phyloP scores from a whole-genome alignment of 1,284 basidiomycete species.

The Marasmius tenuissimus region DNA sequence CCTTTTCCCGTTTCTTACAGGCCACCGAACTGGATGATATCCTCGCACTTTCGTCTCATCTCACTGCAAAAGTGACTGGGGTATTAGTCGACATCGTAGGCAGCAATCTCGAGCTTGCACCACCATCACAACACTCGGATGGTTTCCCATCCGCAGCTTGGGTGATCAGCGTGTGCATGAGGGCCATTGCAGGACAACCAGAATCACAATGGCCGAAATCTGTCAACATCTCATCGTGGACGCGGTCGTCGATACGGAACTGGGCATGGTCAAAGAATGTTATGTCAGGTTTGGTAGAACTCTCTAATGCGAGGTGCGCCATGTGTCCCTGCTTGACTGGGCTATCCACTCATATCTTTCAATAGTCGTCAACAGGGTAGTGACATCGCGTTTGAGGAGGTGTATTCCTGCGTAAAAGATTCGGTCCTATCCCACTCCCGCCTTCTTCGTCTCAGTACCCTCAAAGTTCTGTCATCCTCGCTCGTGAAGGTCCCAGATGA shows the following conservation, averaged over 20 bases:
- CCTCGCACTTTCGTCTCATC: conserved; percentile 44
- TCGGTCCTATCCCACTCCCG: conserved; percentile 62
- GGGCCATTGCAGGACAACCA: conserved; percentile 39
- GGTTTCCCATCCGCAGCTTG: conserved; percentile 34
- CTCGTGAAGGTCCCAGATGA: conserved; percentile 39
- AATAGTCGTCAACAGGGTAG: conserved; percentile 16
- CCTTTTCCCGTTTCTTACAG: conserved; percentile 23
- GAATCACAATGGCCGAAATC: conserved; percentile 40
- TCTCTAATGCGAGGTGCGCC: conserved; percentile 51
- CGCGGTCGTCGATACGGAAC: conserved; percentile 38
- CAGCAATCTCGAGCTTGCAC: conserved; percentile 31
- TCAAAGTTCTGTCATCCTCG: conserved; percentile 55
- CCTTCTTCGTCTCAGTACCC: conserved; percentile 49
- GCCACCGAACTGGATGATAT: conserved; percentile 50
- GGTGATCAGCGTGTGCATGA: conserved; percentile 54
- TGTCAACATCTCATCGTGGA: conserved; percentile 49
- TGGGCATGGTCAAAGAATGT: conserved; percentile 65
- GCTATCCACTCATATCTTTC: not conserved
- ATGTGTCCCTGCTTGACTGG: not conserved
- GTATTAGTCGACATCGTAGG: conserved; percentile 53
- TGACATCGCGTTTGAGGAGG: conserved; percentile 35
- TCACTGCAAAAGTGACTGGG: conserved; percentile 44
- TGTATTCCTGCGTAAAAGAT: conserved; percentile 46
- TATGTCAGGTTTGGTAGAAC: conserved; percentile 49
- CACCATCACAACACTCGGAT: not conserved